Percentiles rank a stretch among this genome's conserved stretches.
Evolutionary conservation across 164 flowering plant species (phyloP).

Genomic region (Magnolia officinalis): DNA sequence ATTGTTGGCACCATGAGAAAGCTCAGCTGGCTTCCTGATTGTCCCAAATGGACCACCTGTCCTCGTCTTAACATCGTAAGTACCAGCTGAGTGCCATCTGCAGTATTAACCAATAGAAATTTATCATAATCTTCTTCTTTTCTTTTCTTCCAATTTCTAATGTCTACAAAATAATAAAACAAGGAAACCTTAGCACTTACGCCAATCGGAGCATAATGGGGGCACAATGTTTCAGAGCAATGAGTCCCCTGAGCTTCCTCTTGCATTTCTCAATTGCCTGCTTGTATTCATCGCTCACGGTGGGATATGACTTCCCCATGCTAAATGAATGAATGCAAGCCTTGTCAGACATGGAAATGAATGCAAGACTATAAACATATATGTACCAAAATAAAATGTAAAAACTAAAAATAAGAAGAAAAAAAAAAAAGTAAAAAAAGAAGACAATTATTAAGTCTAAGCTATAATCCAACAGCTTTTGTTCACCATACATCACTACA

Average conservation of each 20-base stretch:
- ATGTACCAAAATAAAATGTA: too few relatives aligned
- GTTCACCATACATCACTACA: too few relatives aligned
- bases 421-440: too few relatives aligned
- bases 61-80: slow-evolving; percentile 64
- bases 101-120: slow-evolving; percentile 1
- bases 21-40: slow-evolving; percentile 60
- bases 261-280: slow-evolving; percentile 65
- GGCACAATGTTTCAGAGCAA: slow-evolving; percentile 85
- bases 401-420: too few relatives aligned
- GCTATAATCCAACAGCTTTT: too few relatives aligned
- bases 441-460: too few relatives aligned
- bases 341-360: too few relatives aligned
- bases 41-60: slow-evolving; percentile 97
- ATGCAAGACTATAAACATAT: too few relatives aligned
- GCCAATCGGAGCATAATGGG: slow-evolving; percentile 87
- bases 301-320: slow-evolving; percentile 84
- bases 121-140: background rate
- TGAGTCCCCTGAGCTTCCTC: slow-evolving; percentile 81
- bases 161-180: background rate
- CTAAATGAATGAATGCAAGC: slow-evolving; percentile 4
- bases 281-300: slow-evolving; percentile 74
- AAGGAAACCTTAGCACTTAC: slow-evolving; percentile 21
- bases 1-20: slow-evolving; percentile 65
- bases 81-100: slow-evolving; percentile 98
- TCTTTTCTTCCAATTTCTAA: background rate